Base-by-base conservation (phyloP, 805 yeast species). In the Candida parachauliodes region DNA sequence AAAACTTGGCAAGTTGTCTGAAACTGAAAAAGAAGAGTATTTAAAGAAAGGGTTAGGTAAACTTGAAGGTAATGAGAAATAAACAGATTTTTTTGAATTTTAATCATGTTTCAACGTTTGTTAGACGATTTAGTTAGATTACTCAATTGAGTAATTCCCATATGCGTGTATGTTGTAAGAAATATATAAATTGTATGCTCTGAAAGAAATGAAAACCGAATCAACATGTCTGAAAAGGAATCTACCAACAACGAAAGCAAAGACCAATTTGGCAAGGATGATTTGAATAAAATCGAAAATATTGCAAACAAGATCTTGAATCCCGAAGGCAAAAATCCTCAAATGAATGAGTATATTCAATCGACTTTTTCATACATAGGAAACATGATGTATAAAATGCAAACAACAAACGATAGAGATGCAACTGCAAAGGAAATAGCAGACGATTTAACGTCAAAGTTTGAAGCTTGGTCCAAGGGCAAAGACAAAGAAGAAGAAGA, bases 381-480 rank as follows among this genome's bases (percentile, higher is more conserved):
- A 39, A 42, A 44, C 2, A 53, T 51, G 14, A 46, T 56, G 31
- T 28, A 49, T 25, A 59, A 58, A 37, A 57, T 65, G 60, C 43
- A 55, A n/a, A 51, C 48, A 2, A 41, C 65, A 3, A 47, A 47
- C n/a, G 62, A 65, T 40, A 59, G 49, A 28, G 63, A 64, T 16
- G 52, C 50, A 11, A 52, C 68, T 1, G 56, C 67, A 4, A 41
- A 56, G 21, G 66, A 61, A 28, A 57, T 67, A 16, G 65, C 68
- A 2, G 48, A 58, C 4, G 71, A 65, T 42, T 49, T 65, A 41
- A 52, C 48, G 25, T 24, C 25, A 3, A 56, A 48, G 30, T 49
- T 60, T 29, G 57, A 56, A 7, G 32, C 39, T 8, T 65, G 70
- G 69, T 47, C 52, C 5, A 49, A 45, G 8, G 39, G 42, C 14